Base-by-base conservation (phyloP, 371 early-diverging fungal genomes). In the Mortierella sp. region DNA sequence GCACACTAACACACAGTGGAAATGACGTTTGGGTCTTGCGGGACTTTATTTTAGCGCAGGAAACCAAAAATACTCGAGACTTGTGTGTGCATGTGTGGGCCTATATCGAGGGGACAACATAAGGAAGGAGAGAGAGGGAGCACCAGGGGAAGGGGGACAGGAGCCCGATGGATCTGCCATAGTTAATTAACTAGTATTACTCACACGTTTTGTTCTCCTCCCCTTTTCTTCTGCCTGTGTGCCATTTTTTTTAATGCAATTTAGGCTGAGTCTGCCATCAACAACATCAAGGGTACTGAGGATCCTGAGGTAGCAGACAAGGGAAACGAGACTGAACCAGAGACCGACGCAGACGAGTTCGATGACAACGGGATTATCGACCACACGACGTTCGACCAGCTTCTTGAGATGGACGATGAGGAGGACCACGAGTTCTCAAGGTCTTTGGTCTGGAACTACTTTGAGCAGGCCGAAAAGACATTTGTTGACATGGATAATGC, bases 361-460 rank as follows among this genome's bases (percentile, higher is more conserved):
- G 74, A 70, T 11, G 79, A 73, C n/a, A 72, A 92, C n/a, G 94
- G 91, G 40, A 89, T 96, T 72, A 91, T 96, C 82, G 95, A 96
- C 82, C 91, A 93, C 80, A 85, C 78, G 70, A 93, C 92, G 13
- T 70, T 70, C 46, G 57, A 72, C 50, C 73, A 76, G 31, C 57
- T 96, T 28, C 82, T 95, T 72, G 96, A 95, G 71, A 95, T 96
- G 95, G 96, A 96, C 77, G 95, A 95, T 61, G 95, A 94, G 71
- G 95, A 94, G 26, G 94, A 95, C 53, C 92, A 91, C 82, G 93
- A 91, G 69, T 96, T 96, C 82, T 94, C 94, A 71, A 89, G 91
- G 75, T 91, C 92, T 37, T 90, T 96, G 78, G 95, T 96, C 6
- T 75, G 87, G 76, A 90, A 96, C 77, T 96, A 94, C 77, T 95